Conservation (phyloP, 805 yeast species). For the Hanseniaspora taiwanica region DNA sequence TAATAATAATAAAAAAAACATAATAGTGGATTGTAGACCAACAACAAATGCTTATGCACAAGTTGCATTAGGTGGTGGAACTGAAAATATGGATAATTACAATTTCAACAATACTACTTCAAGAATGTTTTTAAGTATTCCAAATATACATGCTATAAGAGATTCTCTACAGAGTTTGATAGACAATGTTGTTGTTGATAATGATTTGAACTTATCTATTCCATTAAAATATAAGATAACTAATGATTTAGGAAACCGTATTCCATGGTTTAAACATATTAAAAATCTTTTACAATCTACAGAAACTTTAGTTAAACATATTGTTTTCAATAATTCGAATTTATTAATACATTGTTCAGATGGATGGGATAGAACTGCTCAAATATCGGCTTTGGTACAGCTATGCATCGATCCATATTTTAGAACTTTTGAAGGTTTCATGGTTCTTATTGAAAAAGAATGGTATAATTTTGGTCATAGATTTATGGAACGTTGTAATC, state of each 20-base stretch:
- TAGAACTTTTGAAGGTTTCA: constrained; percentile 80
- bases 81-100: constrained; percentile 85
- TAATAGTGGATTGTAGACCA: constrained; percentile 87
- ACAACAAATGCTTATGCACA: constrained; percentile 92
- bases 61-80: constrained; percentile 95
- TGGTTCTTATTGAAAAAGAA: constrained; percentile 77
- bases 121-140: constrained; percentile 77
- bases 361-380: constrained; percentile 98
- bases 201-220: constrained; percentile 44
- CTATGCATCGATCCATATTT: constrained; percentile 82
- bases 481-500: constrained; percentile 74
- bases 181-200: constrained; percentile 44
- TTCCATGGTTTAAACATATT: constrained; percentile 71
- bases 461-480: constrained; percentile 94
- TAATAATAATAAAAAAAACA: constrained; percentile 34
- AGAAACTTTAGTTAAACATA: constrained; percentile 65
- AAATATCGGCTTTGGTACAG: constrained; percentile 71
- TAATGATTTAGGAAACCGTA: constrained; percentile 24
- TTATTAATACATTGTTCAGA: constrained; percentile 88
- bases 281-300: constrained; percentile 59
- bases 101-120: constrained; percentile 31
- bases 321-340: constrained; percentile 72
- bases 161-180: constrained; percentile 59
- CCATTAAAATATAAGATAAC: constrained; percentile 41
- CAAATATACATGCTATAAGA: constrained; percentile 90